A percentile compares a stretch with the other conserved stretches of the same genome.
These are phyloP conservation scores for Fusarium guadeloupense DNA, from an alignment of 2,329 filamentous ascomycete genomes.

Conservation along the genomic window DNA sequence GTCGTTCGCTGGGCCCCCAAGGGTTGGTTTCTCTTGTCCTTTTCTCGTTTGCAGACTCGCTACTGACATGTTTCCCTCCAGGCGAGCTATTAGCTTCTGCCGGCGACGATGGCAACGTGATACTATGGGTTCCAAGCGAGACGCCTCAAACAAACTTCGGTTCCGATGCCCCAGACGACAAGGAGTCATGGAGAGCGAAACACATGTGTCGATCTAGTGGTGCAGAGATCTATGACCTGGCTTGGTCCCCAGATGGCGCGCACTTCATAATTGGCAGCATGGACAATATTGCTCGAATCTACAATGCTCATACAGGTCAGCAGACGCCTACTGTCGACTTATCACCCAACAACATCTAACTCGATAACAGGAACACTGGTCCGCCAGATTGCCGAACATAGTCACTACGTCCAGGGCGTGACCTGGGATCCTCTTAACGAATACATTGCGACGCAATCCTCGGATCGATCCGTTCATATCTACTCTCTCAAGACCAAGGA, in stretches of 20 bases:
- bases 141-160: slow-evolving; percentile 75
- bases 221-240: slow-evolving; percentile 96
- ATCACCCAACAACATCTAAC: slow-evolving; percentile 7
- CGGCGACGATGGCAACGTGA: slow-evolving; percentile 95
- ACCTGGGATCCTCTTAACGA: slow-evolving; percentile 99
- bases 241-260: slow-evolving; percentile 96
- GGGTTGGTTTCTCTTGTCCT: slow-evolving; percentile 63
- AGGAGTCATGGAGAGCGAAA: slow-evolving; percentile 95
- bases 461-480: slow-evolving; percentile 96
- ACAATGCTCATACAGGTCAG: slow-evolving; percentile 89
- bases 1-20: slow-evolving; percentile 95
- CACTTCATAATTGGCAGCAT: slow-evolving; percentile 99
- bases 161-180: slow-evolving; percentile 87
- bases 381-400: slow-evolving; percentile 95
- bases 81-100: slow-evolving; percentile 94
- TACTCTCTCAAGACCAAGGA: slow-evolving; percentile 97
- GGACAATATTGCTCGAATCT: slow-evolving; percentile 98
- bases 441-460: slow-evolving; percentile 97
- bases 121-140: slow-evolving; percentile 94
- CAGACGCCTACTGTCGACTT: slow-evolving; percentile 5
- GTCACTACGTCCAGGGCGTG: slow-evolving; percentile 97
- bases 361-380: slow-evolving; percentile 66
- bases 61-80: slow-evolving; percentile 50
- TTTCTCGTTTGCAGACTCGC: not conserved
- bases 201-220: slow-evolving; percentile 97